These are phyloP conservation scores for Delphinella strobiligena DNA, from an alignment of 2,329 filamentous ascomycete genomes.

Conservation along the genomic window DNA sequence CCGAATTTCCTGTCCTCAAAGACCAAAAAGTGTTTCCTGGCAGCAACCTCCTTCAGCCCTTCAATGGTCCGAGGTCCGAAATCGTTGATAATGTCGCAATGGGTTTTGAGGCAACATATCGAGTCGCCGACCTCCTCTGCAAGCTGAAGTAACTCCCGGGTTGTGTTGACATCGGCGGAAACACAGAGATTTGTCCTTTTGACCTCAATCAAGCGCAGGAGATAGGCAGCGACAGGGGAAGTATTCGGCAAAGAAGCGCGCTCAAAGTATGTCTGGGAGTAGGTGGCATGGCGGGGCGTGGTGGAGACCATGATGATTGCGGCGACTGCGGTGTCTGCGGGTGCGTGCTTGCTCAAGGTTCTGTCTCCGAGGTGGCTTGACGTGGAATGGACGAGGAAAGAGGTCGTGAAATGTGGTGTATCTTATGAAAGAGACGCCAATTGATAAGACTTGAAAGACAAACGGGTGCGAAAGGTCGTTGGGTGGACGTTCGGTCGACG, in stretches of 20 bases:
- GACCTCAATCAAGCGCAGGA: slow-evolving; percentile 36
- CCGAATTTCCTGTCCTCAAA: slow-evolving; percentile 46
- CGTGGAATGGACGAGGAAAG: too few species aligned
- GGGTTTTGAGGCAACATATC: slow-evolving; percentile 49
- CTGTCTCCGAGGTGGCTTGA: too few species aligned
- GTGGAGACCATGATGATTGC: background rate
- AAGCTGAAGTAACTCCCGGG: slow-evolving; percentile 41
- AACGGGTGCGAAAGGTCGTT: too few species aligned
- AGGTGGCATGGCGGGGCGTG: slow-evolving; percentile 24
- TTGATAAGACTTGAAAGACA: too few species aligned
- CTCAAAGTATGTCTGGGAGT: slow-evolving; percentile 31
- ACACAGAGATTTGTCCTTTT: slow-evolving; percentile 42
- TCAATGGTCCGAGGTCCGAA: slow-evolving; percentile 44
- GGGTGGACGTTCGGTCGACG: too few species aligned
- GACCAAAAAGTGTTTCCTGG: slow-evolving; percentile 38
- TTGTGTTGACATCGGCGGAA: slow-evolving; percentile 46
- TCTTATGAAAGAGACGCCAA: too few species aligned
- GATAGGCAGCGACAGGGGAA: slow-evolving; percentile 34
- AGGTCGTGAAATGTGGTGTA: too few species aligned
- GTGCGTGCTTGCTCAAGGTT: too few species aligned
- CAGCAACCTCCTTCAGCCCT: slow-evolving; percentile 34
- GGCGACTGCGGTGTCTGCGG: too few species aligned
- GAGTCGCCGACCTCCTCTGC: slow-evolving; percentile 48
- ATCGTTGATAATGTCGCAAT: slow-evolving; percentile 50
- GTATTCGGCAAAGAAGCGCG: slow-evolving; percentile 31